Conservation (phyloP, 805 yeast species). For the Candida ortonii region DNA sequence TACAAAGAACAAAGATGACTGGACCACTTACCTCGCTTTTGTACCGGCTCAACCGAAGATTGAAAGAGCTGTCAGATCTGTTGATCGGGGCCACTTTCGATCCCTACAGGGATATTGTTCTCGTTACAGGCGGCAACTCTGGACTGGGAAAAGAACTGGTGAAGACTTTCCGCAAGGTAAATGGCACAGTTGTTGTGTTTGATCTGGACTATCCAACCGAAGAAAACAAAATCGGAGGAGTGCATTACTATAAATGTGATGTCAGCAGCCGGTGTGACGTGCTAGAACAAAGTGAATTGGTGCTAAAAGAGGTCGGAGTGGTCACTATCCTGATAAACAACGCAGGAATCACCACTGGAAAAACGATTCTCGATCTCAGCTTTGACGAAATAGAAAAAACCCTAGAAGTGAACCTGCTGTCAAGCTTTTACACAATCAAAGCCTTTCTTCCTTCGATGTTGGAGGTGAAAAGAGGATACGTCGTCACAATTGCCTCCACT, state of each 20-base stretch:
- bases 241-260: constrained; percentile 64
- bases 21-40: constrained; percentile 27
- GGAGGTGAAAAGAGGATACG: constrained; percentile 57
- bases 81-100: constrained; percentile 53
- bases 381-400: constrained; percentile 60
- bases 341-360: constrained; percentile 73
- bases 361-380: constrained; percentile 50
- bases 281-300: constrained; percentile 34
- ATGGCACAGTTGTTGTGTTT: constrained; percentile 58
- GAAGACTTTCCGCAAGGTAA: constrained; percentile 38
- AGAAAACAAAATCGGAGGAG: constrained; percentile 35
- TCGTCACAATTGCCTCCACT: constrained; percentile 80
- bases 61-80: constrained; percentile 35
- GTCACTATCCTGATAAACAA: constrained; percentile 77
- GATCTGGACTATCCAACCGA: constrained; percentile 53
- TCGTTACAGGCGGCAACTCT: constrained; percentile 80
- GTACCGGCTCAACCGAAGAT: constrained; percentile 26
- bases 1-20: constrained; percentile 21
- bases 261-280: constrained; percentile 55
- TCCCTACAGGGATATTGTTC: constrained; percentile 54
- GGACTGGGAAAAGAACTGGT: constrained; percentile 77
- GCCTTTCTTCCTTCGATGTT: constrained; percentile 75
- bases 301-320: constrained; percentile 50
- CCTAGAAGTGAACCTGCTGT: constrained; percentile 64
- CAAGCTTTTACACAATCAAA: constrained; percentile 68